Percentiles rank a stretch among this genome's conserved stretches.
These are phyloP conservation scores for Lignosus rhinocerotis DNA, from an alignment of 1,284 basidiomycete species.

Conservation along the genomic window DNA sequence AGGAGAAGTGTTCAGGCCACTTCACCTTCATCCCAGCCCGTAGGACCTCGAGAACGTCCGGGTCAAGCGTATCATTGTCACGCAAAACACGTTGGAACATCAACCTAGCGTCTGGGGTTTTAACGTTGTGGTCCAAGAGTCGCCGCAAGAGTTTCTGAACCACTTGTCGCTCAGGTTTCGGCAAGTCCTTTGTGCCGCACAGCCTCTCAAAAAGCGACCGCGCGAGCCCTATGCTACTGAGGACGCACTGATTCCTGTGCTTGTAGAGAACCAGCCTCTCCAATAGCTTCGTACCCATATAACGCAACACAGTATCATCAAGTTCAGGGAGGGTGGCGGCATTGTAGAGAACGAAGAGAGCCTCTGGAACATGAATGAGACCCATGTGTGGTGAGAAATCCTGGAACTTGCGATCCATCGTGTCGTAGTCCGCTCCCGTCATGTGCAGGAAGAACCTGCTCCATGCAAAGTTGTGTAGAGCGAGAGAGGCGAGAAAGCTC, in stretches of 20 bases:
- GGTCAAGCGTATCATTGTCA: conserved; percentile 43
- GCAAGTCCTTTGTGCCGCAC: conserved; percentile 29
- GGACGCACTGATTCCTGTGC: conserved; percentile 67
- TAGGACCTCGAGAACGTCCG: conserved; percentile 67
- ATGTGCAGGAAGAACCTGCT: conserved; percentile 51
- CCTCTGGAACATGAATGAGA: conserved; percentile 54
- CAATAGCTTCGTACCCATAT: conserved; percentile 57
- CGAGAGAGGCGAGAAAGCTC: conserved; percentile 63
- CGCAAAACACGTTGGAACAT: conserved; percentile 63
- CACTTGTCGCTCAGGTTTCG: conserved; percentile 51
- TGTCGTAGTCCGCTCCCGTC: conserved; percentile 30
- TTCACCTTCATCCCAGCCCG: conserved; percentile 66
- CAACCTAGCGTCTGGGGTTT: conserved; percentile 54
- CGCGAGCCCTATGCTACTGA: conserved; percentile 59
- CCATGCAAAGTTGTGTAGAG: conserved; percentile 61
- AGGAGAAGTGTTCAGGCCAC: conserved; percentile 74
- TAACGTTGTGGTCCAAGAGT: conserved; percentile 70
- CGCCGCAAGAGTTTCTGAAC: conserved; percentile 62
- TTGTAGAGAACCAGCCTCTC: conserved; percentile 58
- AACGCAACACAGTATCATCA: conserved; percentile 37
- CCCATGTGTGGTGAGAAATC: conserved; percentile 46
- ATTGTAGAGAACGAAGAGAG: conserved; percentile 56
- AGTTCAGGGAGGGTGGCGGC: conserved; percentile 35
- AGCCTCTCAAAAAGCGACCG: conserved; percentile 49
- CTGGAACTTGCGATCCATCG: conserved; percentile 37